Conservation (phyloP, 345 rosid species). For the Barbarea vulgaris region DNA sequence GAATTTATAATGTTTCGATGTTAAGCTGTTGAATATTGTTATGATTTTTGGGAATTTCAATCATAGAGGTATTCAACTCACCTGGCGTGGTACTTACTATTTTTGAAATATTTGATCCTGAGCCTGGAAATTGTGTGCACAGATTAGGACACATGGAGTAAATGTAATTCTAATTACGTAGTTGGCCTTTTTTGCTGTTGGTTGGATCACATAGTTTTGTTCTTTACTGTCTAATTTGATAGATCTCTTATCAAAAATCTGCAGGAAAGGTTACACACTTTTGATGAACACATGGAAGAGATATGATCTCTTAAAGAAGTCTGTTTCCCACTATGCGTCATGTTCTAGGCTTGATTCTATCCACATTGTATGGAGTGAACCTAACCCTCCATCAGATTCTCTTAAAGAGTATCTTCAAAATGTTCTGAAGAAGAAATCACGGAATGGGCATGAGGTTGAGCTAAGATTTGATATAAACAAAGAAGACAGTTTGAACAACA, state of each 20-base stretch:
- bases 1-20: background rate
- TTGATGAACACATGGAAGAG: conserved; percentile 97
- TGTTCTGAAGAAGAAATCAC: conserved; percentile 50
- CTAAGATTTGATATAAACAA: conserved; percentile 71
- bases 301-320: conserved; percentile 84
- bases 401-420: conserved; percentile 55
- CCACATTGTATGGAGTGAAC: conserved; percentile 98
- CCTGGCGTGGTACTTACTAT: background rate
- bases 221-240: background rate
- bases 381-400: conserved; percentile 79
- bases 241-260: background rate
- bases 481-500: conserved; percentile 93
- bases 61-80: background rate
- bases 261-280: conserved; percentile 82
- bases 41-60: background rate
- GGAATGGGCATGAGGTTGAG: conserved; percentile 53
- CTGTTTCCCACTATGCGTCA: conserved; percentile 75
- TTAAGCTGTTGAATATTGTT: background rate
- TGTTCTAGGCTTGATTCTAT: conserved; percentile 78
- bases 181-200: background rate
- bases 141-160: background rate
- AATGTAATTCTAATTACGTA: background rate
- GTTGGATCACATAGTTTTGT: background rate
- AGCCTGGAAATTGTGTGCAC: background rate
- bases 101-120: background rate